Base-by-base conservation (phyloP, 2,329 filamentous ascomycete species). In the Botryotinia narcissicola region DNA sequence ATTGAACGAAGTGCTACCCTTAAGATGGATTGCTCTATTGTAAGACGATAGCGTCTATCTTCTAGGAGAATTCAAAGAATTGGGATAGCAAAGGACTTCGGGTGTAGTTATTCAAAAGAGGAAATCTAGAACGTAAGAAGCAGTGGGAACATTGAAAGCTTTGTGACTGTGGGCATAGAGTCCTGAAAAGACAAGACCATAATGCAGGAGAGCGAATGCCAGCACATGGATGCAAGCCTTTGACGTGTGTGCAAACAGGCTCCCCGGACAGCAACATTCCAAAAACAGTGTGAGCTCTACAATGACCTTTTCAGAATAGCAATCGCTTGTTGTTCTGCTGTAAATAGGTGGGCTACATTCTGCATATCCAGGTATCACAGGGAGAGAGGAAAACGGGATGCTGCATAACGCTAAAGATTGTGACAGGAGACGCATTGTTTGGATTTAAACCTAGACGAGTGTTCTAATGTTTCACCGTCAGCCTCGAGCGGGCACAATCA, bases 81-180 rank as follows among this genome's bases (percentile, higher is more conserved):
- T 68, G 76, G 75, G 76, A 77, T 78, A 79, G 78, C 76, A 80
- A 79, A 78, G 79, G 77, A 75, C 72, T 75, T 73, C 74, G 72
- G 74, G 76, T 76, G 75, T 78, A 79, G 78, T 80, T 80, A 80
- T 80, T 78, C 75, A 77, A 77, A 69, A 68, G 74, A 74, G 67
- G 75, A 66, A 69, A 46, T 48, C 29, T 60, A 60, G 44, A 64
- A 37, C 40, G 32, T 25, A 60, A 69, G 59, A 40, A 60, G 63
- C 71, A 68, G 62, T 73, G 46, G 63, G 29, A 69, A 9, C 54
- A 54, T 46, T 62, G 37, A 59, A 54, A 42, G 44, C 70, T 73
- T 73, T 75, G 73, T 76, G 70, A 71, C 60, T 63, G 62, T 71
- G 59, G 73, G 70, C 57, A 64, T 60, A 60, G 48, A 22, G 46